Base-by-base conservation (phyloP, 257 asterid species). In the Anisodus acutangulus region DNA sequence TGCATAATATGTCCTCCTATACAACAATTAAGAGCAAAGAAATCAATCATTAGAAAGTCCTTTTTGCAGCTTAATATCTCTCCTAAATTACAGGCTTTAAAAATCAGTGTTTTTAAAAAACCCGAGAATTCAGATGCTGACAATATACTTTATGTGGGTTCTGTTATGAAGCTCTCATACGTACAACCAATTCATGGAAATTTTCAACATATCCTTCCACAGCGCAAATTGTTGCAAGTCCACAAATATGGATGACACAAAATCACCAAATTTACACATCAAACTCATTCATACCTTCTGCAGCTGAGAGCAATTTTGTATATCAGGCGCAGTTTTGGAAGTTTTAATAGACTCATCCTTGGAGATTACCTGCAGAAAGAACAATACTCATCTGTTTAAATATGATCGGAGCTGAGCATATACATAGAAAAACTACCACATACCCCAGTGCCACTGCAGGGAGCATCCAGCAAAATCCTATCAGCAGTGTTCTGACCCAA, bases 371-470 rank as follows among this genome's bases (percentile, higher is more conserved):
- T 96, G 92, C 84, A 90, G 72, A 19, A 51, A 22, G 84, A 17
- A 83, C 35, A 80, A 69, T 68, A 58, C 35, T 47, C 10, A 84
- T 54, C 53, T 16, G 83, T 12, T 70, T 81, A 49, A 71, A 80
- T 37, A 74, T 26, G 47, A 16, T 3, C 7, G 8, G 41, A 84
- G 71, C 51, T 83, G 69, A 59, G 53, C 11, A 86, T 58, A 84
- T 57, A 37, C 41, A 82, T 79, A 64, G 83, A 86, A 17, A 83
- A 51, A 58, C n/a, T 66, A 86, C 11, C 53, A 53, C 90, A 22
- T 94, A 96, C 98, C 92, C 98, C 98, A 54, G 98, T 94, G 79
- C 98, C 98, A 87, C 97, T 94, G 90, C 98, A 96, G 72, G 98
- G 99, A 63, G 99, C 98, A 92, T 96, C 99, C 92, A 96, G 85